Conservation (phyloP, 495 filamentous ascomycete species). For the Hypoxylon cercidicola region DNA sequence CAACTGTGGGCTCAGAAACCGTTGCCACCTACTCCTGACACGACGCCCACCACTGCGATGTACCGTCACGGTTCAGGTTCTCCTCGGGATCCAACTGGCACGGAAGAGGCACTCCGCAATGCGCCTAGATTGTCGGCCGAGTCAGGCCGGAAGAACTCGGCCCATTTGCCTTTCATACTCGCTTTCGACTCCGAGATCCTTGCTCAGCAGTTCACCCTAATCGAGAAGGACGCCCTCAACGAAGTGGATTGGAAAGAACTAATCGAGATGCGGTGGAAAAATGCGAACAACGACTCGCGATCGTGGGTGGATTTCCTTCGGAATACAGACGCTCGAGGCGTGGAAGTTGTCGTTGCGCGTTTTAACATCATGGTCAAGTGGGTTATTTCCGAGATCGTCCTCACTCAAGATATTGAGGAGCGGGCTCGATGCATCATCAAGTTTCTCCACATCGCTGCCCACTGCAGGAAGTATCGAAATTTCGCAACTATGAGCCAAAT, state of each 20-base stretch:
- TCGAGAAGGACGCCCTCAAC: constrained; percentile 95
- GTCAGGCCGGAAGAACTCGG: constrained; percentile 45
- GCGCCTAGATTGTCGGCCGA: constrained; percentile 48
- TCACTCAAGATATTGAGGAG: constrained; percentile 85
- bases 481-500: constrained; percentile 98
- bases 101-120: constrained; percentile 52
- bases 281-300: constrained; percentile 69
- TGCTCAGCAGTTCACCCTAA: constrained; percentile 92
- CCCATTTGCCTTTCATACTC: constrained; percentile 90
- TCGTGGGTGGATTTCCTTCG: constrained; percentile 95
- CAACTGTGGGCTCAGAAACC: constrained; percentile 58
- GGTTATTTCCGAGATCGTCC: constrained; percentile 89
- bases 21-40: constrained; percentile 63
- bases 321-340: constrained; percentile 81
- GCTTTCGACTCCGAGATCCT: constrained; percentile 89
- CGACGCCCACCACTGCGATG: constrained; percentile 57
- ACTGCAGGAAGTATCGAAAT: constrained; percentile 87
- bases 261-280: constrained; percentile 91
- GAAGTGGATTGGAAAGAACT: constrained; percentile 98
- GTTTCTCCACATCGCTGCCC: constrained; percentile 88
- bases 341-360: constrained; percentile 94
- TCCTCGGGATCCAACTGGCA: constrained; percentile 50
- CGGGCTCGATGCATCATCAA: constrained; percentile 86
- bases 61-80: constrained; percentile 42
- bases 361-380: constrained; percentile 99